A percentile compares a stretch with the other conserved stretches of the same genome.
Evolutionary conservation across 805 yeast species (phyloP).

Genomic region (Saccharomycopsis capsularis): DNA sequence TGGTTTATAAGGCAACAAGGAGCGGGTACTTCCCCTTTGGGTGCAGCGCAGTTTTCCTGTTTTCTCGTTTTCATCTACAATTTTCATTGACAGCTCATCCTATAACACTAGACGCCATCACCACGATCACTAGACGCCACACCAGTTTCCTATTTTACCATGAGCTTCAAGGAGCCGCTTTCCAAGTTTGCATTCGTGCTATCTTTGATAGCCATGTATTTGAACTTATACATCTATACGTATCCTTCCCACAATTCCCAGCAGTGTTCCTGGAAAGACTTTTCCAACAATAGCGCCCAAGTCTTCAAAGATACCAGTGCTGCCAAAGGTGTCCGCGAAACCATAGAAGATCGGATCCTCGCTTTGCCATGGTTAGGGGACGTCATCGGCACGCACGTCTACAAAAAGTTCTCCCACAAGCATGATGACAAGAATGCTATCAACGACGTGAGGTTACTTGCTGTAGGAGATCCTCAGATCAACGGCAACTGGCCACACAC

Average conservation of each 20-base stretch:
- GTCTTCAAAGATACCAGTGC: slow-evolving; percentile 17
- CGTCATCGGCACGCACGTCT: slow-evolving; percentile 25
- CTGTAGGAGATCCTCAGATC: slow-evolving; percentile 96
- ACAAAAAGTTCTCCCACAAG: slow-evolving; percentile 21
- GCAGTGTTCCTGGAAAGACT: slow-evolving; percentile 54
- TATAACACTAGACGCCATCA: background rate
- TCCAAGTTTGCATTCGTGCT: slow-evolving; percentile 18
- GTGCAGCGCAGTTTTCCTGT: too few relatives aligned
- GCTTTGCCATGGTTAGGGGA: slow-evolving; percentile 24
- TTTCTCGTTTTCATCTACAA: too few relatives aligned
- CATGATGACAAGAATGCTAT: slow-evolving; percentile 22
- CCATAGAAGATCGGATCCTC: slow-evolving; percentile 19
- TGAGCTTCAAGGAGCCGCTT: background rate
- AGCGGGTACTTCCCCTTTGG: background rate
- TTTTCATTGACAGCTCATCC: too few relatives aligned
- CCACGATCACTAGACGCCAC: background rate
- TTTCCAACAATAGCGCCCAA: background rate
- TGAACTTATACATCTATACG: slow-evolving; percentile 63
- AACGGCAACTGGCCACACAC: slow-evolving; percentile 78
- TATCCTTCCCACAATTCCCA: slow-evolving; percentile 58
- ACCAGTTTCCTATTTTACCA: too few relatives aligned
- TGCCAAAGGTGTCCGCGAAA: too few relatives aligned
- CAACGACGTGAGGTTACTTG: slow-evolving; percentile 56
- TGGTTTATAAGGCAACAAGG: background rate
- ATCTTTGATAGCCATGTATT: slow-evolving; percentile 33